Base-by-base conservation (phyloP, 2,329 filamentous ascomycete genomes). In the Colletotrichum sp. region DNA sequence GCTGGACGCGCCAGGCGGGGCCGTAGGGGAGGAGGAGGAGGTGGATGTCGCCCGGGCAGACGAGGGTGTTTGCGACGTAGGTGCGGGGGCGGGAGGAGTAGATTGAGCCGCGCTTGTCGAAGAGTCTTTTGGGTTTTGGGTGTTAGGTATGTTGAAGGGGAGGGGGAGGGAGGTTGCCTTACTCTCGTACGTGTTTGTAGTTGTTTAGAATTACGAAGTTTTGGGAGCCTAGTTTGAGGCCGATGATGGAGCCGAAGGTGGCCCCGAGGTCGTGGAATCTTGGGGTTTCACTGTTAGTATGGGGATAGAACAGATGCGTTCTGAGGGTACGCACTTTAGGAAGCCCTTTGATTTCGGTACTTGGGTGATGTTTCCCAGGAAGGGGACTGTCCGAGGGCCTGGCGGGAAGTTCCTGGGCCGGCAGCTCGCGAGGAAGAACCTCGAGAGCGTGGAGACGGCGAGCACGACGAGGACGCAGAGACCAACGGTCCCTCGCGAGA, bases 31-130 rank as follows among this genome's bases (percentile, higher is more conserved):
- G 30, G 16, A 71, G 66, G 32, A 67, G 60, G 27, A 71, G 61
- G 28, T 71, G 69, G 6, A 71, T 71, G 32, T 71, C 69, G 44
- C 69, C 69, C 19, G 69, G 48, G 8, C 60, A 63, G 6, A 71
- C 44, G 22, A 71, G 60, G 7, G 66, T 67, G 22, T 71, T 63
- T 5, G 80, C 64, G 65, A 83, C 78, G 48, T 80, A 77, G 52
- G 80, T 78, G 70, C 79, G 77, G 1, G 85, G 83, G 8, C 85
- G 79, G 2, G 84, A 84, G 12, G 84, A 84, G 75, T 86, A 87
- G 22, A 83, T 81, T 48, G 68, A 77, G 1, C 83, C 81, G 55
- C 83, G 82, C 70, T 83, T 83, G 48, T 86, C 85, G n/a, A 85
- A 80, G 11, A 87, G 78, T 39, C 36, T 39, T 39, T 39, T 39